Conservation (phyloP, 768 basidiomycete genomes). For the Mycena pura region DNA sequence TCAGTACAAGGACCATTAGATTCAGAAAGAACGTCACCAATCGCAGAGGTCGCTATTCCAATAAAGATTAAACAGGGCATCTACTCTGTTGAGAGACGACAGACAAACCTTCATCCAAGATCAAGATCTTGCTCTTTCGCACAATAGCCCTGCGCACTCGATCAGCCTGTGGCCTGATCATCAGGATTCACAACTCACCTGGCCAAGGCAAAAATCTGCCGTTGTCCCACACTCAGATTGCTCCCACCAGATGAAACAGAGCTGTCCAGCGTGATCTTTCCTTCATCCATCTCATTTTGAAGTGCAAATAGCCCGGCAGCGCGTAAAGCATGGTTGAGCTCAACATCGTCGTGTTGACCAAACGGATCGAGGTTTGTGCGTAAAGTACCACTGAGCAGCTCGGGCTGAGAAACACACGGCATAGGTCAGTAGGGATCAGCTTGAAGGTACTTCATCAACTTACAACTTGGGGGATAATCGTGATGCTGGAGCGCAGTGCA, state of each 20-base stretch:
- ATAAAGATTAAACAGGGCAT: neutral
- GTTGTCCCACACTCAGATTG: conserved; percentile 50
- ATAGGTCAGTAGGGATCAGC: neutral
- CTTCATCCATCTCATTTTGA: conserved; percentile 40
- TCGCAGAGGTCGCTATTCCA: conserved; percentile 17
- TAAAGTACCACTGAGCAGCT: conserved; percentile 49
- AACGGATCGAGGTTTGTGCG: conserved; percentile 57
- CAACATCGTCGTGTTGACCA: conserved; percentile 48
- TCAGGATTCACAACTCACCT: conserved; percentile 14
- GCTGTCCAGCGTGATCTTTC: conserved; percentile 24
- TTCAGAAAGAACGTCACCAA: neutral
- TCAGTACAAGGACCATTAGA: too few relatives aligned
- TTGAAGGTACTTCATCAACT: neutral
- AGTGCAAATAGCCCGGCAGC: conserved; percentile 42
- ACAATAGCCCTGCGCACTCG: conserved; percentile 10
- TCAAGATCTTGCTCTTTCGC: conserved; percentile 27
- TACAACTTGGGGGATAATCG: conserved; percentile 45
- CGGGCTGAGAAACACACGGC: conserved; percentile 26
- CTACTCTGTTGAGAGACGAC: neutral
- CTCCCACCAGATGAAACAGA: conserved; percentile 9
- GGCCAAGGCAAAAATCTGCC: conserved; percentile 54
- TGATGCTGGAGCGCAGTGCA: conserved; percentile 49
- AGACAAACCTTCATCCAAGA: conserved; percentile 25
- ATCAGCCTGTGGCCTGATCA: neutral
- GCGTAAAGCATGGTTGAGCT: conserved; percentile 41